These are phyloP conservation scores for Phialocephala sp. DNA, from an alignment of 2,329 filamentous ascomycete genomes.

Conservation along the genomic window DNA sequence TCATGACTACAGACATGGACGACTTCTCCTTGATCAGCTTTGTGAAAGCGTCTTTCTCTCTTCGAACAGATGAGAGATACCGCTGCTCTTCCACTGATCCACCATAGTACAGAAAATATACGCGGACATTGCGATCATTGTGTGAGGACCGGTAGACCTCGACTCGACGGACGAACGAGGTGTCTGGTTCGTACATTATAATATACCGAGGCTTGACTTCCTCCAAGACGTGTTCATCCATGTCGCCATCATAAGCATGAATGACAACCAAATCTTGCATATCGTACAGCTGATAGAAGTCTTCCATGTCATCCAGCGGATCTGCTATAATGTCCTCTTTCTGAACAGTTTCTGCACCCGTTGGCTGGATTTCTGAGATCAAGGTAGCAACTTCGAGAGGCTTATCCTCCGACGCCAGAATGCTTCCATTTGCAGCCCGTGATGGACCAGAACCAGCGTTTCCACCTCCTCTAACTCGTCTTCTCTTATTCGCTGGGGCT, in stretches of 20 bases:
- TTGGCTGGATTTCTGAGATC: slow-evolving; percentile 83
- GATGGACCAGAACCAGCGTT: slow-evolving; percentile 60
- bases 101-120: slow-evolving; percentile 97
- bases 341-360: slow-evolving; percentile 74
- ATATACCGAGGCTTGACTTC: slow-evolving; percentile 93
- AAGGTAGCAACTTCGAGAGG: slow-evolving; percentile 81
- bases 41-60: slow-evolving; percentile 96
- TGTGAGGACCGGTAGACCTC: slow-evolving; percentile 97
- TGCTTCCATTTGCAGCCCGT: slow-evolving; percentile 74
- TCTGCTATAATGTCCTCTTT: slow-evolving; percentile 80
- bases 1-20: slow-evolving; percentile 88
- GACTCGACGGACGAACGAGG: slow-evolving; percentile 90
- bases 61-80: slow-evolving; percentile 86
- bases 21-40: slow-evolving; percentile 93
- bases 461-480: slow-evolving; percentile 82
- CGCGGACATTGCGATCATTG: slow-evolving; percentile 83
- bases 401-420: slow-evolving; percentile 81
- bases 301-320: slow-evolving; percentile 87
- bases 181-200: slow-evolving; percentile 98
- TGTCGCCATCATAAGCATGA: slow-evolving; percentile 93
- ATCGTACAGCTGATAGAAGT: slow-evolving; percentile 89
- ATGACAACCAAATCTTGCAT: slow-evolving; percentile 88
- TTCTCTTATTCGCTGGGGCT: slow-evolving; percentile 82
- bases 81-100: slow-evolving; percentile 94
- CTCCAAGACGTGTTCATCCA: slow-evolving; percentile 95